Percentiles rank a stretch among this genome's conserved stretches.
These are phyloP conservation scores for Curvularia spicifera DNA, from an alignment of 2,329 filamentous ascomycete species.

Conservation along the genomic window DNA sequence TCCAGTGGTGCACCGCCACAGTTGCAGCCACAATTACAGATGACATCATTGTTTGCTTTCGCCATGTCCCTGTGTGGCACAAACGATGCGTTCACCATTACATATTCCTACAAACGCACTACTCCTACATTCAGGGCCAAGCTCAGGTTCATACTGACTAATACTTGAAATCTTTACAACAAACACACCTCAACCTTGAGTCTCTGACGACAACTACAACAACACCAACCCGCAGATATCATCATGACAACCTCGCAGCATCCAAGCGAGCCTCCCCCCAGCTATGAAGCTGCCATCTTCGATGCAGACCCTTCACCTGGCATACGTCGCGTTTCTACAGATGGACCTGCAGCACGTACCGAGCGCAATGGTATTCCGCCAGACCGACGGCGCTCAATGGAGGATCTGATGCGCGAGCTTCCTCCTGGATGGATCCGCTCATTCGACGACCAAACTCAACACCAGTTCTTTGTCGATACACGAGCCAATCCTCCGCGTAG, in stretches of 20 bases:
- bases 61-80: neutral
- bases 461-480: constrained; percentile 70
- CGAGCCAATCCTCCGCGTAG: constrained; percentile 60
- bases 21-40: neutral
- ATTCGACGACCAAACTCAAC: constrained; percentile 60
- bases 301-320: constrained; percentile 30
- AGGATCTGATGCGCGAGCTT: constrained; percentile 63
- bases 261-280: constrained; percentile 42
- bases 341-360: constrained; percentile 38
- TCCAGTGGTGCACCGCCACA: neutral
- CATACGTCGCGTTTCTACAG: constrained; percentile 40
- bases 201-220: neutral
- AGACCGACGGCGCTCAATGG: constrained; percentile 63
- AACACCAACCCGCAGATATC: neutral
- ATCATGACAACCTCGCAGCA: constrained; percentile 33
- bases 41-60: constrained; percentile 12
- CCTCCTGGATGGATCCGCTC: constrained; percentile 64
- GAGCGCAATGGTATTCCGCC: constrained; percentile 62
- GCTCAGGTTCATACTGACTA: neutral
- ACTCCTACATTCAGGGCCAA: neutral
- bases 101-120: neutral
- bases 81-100: neutral
- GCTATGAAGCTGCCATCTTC: constrained; percentile 44
- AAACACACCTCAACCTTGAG: neutral
- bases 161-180: neutral